Percentiles rank a stretch among this genome's conserved stretches.
Evolutionary conservation across 1,284 basidiomycete species (phyloP).

Genomic region (Malassezia nana): DNA sequence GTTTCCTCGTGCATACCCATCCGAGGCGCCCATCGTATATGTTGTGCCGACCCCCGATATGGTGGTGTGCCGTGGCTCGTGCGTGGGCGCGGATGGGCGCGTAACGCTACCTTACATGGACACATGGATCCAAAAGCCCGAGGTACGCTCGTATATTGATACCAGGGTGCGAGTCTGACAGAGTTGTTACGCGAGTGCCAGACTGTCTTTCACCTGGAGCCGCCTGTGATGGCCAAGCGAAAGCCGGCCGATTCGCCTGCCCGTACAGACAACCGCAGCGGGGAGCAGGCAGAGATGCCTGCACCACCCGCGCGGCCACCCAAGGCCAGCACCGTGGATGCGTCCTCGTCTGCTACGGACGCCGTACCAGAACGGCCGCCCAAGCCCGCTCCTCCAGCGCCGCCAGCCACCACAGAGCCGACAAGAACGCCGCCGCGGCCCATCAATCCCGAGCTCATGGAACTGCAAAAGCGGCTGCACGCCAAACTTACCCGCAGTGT

Average conservation of each 20-base stretch:
- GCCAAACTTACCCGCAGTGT: constrained; percentile 64
- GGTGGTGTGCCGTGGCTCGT: constrained; percentile 67
- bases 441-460: constrained; percentile 63
- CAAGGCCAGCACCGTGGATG: neutral
- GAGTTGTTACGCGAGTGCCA: constrained; percentile 64
- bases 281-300: no score
- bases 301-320: neutral
- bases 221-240: constrained; percentile 83
- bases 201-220: constrained; percentile 68
- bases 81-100: constrained; percentile 75
- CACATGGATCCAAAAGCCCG: constrained; percentile 70
- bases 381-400: neutral
- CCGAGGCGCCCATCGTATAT: constrained; percentile 73
- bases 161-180: constrained; percentile 46
- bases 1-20: constrained; percentile 50
- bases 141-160: constrained; percentile 54
- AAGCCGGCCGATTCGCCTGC: no score
- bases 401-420: constrained; percentile 49
- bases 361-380: neutral
- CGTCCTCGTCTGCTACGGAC: neutral
- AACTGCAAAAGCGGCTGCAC: constrained; percentile 71
- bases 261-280: no score
- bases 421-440: constrained; percentile 65
- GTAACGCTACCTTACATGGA: constrained; percentile 60
- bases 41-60: constrained; percentile 88